Conservation (phyloP, 78 protist genomes). For the Dictyostelium firmibasis region DNA sequence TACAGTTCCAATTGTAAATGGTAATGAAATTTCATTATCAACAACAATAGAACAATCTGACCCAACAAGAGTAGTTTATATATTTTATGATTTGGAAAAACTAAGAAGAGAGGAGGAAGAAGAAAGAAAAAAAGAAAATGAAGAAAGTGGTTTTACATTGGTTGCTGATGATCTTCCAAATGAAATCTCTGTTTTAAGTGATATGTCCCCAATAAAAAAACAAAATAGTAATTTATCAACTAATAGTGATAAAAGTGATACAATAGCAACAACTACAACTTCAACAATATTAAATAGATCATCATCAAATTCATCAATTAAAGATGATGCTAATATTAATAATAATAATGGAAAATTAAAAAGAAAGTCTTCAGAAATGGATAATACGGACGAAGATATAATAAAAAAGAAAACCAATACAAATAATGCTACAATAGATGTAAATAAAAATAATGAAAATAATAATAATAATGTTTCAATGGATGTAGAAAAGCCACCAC, state of each 20-base stretch:
- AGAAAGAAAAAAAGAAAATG: not conserved
- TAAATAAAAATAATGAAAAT: not conserved
- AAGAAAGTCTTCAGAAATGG: slow-evolving; percentile 18
- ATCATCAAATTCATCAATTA: not conserved
- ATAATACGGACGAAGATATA: not conserved
- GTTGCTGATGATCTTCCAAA: not conserved
- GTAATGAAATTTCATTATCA: slow-evolving; percentile 55
- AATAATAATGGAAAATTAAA: not conserved
- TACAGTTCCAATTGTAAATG: slow-evolving; percentile 27
- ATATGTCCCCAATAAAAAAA: slow-evolving; percentile 26
- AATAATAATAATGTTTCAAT: not conserved
- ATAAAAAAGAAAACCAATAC: not conserved
- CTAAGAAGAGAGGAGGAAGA: not conserved
- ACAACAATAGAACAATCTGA: slow-evolving; percentile 5
- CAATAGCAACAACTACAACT: no score
- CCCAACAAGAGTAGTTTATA: slow-evolving; percentile 8
- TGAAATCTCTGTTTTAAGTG: not conserved
- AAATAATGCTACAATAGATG: not conserved
- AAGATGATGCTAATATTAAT: not conserved
- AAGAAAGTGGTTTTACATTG: slow-evolving; percentile 24
- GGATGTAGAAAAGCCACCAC: not conserved
- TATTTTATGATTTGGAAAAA: slow-evolving; percentile 33
- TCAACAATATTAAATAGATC: slow-evolving; percentile 10
- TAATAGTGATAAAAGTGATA: not conserved
- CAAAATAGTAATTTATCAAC: not conserved